Evolutionary conservation across 192 early-diverging fungal genomes (phyloP).

Genomic region (Backusella psychrophila): DNA sequence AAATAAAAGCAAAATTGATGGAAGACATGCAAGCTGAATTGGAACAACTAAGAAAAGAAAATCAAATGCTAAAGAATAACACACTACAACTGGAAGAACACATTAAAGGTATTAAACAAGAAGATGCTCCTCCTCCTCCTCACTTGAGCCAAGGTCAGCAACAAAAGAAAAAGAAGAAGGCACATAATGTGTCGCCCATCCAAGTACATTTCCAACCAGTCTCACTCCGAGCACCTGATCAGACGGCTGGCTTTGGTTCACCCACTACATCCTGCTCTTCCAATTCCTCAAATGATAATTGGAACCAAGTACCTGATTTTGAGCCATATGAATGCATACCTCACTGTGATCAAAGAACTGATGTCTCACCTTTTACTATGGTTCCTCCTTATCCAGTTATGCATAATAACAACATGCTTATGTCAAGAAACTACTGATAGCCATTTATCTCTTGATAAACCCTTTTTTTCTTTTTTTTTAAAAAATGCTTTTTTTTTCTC

Average conservation of each 20-base stretch:
- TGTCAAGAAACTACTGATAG: constrained; percentile 5
- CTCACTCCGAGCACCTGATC: constrained; percentile 9
- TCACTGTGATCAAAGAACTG: constrained; percentile 26
- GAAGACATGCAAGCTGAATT: constrained; percentile 31
- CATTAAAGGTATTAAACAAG: not conserved
- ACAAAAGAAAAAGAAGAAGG: not conserved
- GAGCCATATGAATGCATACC: constrained; percentile 18
- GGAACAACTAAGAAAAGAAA: constrained; percentile 26
- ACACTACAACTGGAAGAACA: constrained; percentile 9
- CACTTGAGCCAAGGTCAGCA: not conserved
- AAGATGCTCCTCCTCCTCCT: not conserved
- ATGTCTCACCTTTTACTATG: constrained; percentile 19
- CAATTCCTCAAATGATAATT: not conserved
- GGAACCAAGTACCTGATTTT: not conserved
- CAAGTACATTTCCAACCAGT: constrained; percentile 9
- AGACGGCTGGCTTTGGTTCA: not conserved
- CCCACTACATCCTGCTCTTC: constrained; percentile 2
- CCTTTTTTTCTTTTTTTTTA: not conserved
- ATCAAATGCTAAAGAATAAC: constrained; percentile 14
- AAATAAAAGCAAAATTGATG: constrained; percentile 67
- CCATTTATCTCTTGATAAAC: not conserved
- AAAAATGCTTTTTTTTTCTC: not conserved
- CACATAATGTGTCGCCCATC: not conserved
- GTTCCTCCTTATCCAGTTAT: not conserved
- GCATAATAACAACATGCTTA: constrained; percentile 6